These are phyloP conservation scores for Zoysia japonica DNA, from an alignment of 176 grass and related monocot species.

Conservation along the genomic window DNA sequence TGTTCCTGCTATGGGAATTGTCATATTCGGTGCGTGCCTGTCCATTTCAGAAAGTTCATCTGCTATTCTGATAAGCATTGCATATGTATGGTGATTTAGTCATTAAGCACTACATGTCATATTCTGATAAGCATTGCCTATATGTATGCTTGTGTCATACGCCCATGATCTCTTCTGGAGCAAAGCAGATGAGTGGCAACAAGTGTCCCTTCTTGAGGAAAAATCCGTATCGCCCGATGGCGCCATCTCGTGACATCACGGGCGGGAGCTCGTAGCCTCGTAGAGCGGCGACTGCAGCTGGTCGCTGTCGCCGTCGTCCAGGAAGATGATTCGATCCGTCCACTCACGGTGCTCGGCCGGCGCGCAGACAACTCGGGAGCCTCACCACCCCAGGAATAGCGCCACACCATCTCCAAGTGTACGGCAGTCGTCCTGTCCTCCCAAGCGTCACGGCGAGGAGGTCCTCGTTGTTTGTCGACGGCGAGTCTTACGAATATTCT, in stretches of 20 bases:
- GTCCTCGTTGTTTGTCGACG: too few species aligned
- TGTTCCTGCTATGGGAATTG: neutral
- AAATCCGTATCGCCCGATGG: neutral
- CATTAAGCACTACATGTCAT: neutral
- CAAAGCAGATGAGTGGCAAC: neutral
- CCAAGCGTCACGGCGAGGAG: too few species aligned
- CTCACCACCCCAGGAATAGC: slow-evolving; percentile 2
- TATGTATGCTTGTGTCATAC: too few species aligned
- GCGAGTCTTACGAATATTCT: too few species aligned
- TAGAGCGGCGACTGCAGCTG: neutral
- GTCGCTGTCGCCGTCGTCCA: neutral
- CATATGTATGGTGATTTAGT: too few species aligned
- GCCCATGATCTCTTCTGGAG: too few species aligned
- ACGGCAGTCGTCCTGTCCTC: too few species aligned
- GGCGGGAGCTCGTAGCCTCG: neutral
- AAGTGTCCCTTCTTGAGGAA: neutral
- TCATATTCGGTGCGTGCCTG: neutral
- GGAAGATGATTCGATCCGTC: neutral
- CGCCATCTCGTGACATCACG: neutral
- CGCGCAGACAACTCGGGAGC: slow-evolving; percentile 12
- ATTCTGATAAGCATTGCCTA: too few species aligned
- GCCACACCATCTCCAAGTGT: neutral
- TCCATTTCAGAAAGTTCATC: neutral
- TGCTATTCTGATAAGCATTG: neutral
- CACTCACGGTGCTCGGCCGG: neutral